These are phyloP conservation scores for Hsuehochloa calcarea DNA, from an alignment of 176 grass and related monocot species.

Conservation along the genomic window DNA sequence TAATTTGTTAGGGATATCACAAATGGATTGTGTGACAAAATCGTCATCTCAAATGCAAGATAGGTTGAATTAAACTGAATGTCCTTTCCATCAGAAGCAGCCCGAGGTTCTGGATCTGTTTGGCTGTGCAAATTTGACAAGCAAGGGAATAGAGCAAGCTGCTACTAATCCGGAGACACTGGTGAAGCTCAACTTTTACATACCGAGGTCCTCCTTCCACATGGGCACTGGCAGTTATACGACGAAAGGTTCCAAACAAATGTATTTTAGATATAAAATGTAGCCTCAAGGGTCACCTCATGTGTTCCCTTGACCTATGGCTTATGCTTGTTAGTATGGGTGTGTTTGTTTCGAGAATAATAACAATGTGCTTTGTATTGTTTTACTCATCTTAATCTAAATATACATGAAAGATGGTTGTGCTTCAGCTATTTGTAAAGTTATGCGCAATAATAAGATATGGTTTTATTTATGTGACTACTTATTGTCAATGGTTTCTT, in stretches of 20 bases:
- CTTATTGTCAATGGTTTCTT: background rate
- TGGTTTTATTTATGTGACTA: background rate
- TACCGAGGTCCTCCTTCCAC: constrained; percentile 78
- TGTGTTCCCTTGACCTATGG: background rate
- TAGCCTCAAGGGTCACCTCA: background rate
- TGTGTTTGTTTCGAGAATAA: background rate
- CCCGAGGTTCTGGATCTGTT: too few species aligned
- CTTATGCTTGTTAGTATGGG: background rate
- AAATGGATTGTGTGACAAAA: too few species aligned
- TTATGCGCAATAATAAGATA: background rate
- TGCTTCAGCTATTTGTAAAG: constrained; percentile 3
- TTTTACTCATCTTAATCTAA: background rate
- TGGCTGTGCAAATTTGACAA: constrained; percentile 74
- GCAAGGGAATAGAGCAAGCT: constrained; percentile 69
- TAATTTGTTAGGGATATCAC: too few species aligned
- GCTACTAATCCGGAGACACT: constrained; percentile 50
- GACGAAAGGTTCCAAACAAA: constrained; percentile 95
- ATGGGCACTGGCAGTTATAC: constrained; percentile 84
- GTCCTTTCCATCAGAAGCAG: too few species aligned
- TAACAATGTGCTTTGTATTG: background rate
- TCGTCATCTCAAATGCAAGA: too few species aligned
- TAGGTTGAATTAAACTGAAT: too few species aligned
- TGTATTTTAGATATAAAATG: constrained; percentile 75
- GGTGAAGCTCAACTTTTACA: constrained; percentile 75
- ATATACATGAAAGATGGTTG: background rate